Percentiles rank a stretch among this genome's conserved stretches.
These are phyloP conservation scores for Gossypium gossypioides DNA, from an alignment of 441 rosid genomes.

Conservation along the genomic window DNA sequence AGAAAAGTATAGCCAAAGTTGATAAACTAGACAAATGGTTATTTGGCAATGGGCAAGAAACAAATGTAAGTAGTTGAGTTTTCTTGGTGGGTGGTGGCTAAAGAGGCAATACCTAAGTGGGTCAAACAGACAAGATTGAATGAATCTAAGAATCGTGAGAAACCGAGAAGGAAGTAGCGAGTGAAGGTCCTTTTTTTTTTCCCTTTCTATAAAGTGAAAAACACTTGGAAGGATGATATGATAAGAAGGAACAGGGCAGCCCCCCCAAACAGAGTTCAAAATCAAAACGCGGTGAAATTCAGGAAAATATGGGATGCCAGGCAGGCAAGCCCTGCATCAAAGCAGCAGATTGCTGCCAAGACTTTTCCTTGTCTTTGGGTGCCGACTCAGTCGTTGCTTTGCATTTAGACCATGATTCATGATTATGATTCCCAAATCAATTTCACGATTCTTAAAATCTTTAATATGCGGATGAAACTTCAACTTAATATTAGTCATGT, in stretches of 20 bases:
- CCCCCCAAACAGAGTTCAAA: neutral
- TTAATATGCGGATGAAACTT: neutral
- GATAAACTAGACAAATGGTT: neutral
- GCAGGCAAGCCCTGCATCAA: neutral
- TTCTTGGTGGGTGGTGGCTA: conserved; percentile 1
- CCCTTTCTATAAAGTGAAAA: neutral
- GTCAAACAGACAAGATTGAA: conserved; percentile 1
- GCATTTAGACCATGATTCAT: neutral
- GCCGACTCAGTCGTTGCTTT: neutral
- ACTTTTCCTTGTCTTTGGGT: neutral
- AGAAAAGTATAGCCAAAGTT: neutral
- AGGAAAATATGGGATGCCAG: no score
- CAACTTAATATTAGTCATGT: neutral
- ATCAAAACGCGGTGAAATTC: neutral
- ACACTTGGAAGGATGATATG: neutral
- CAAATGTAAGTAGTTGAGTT: conserved; percentile 27
- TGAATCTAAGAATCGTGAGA: neutral
- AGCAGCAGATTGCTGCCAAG: neutral
- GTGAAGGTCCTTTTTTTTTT: neutral
- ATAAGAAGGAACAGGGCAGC: neutral
- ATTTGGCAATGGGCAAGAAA: conserved; percentile 9
- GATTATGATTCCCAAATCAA: neutral
- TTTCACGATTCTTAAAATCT: neutral
- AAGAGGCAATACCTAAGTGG: neutral
- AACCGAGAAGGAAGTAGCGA: neutral